Base-by-base conservation (phyloP, 305 asterid genomes). In the Solanum hybrid region DNA sequence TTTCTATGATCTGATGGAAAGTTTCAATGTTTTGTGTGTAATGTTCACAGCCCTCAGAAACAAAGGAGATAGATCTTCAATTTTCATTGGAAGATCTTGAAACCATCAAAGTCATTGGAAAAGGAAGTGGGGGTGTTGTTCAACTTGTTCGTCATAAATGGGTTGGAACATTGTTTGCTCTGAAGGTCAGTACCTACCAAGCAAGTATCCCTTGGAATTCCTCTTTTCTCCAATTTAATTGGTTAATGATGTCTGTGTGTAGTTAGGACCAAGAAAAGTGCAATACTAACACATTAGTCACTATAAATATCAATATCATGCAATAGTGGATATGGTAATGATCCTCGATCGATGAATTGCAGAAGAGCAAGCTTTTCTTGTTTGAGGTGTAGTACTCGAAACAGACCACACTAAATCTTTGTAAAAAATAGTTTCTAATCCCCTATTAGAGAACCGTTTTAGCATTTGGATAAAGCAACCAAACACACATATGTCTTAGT, bases 81-180 rank as follows among this genome's bases (percentile, higher is more conserved):
- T 94, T 95, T 93, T 96, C 98, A 2, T 90, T 95, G 92, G 99
- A 96, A 93, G 99, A 97, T 90, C 98, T 97, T 86, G 98, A 96
- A 95, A 96, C 99, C 84, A 92, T 96, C 92, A 96, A 95, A 95
- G 99, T 97, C 88, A 96, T 97, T 77, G 99, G 99, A 91, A 97
- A 97, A 91, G 99, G 99, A 92, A 96, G 99, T 90, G 99, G 99
- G 37, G 99, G 99, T 34, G 95, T 95, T 56, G 99, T 97, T 91
- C 99, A 97, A 89, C 99, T 97, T 93, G 99, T 95, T 90, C 98
- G 97, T 40, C 99, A 97, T 92, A 95, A 97, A 93, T 97, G 99
- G 99, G 95, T 92, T 82, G 99, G 99, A 88, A 95, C 94, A 42
- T 90, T 96, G 89, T 97, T 95, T 89, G 99, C 99, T 89, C 92